phyloP scores from a whole-genome alignment of 2,329 filamentous ascomycete species.

The Alternaria alternata region DNA sequence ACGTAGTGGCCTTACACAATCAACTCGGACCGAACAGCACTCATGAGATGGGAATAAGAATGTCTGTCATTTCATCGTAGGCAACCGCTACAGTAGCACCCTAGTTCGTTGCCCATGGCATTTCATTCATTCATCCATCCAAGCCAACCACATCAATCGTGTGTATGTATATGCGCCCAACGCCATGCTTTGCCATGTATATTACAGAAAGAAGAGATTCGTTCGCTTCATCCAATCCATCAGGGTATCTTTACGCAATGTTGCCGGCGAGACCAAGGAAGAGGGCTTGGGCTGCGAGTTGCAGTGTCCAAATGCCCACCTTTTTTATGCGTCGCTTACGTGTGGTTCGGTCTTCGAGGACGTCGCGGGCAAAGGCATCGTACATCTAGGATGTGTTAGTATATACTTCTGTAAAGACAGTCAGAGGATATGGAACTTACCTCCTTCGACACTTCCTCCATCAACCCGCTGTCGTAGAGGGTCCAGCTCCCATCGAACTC shows the following conservation, averaged over 20 bases:
- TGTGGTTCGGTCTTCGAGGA: slow-evolving; percentile 88
- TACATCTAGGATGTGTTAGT: slow-evolving; percentile 69
- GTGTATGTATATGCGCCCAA: slow-evolving; percentile 13
- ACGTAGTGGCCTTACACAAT: neutral
- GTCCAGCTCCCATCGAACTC: slow-evolving; percentile 98
- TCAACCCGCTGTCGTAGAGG: slow-evolving; percentile 88
- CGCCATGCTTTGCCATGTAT: slow-evolving; percentile 21
- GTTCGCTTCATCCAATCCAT: slow-evolving; percentile 2
- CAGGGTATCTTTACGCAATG: slow-evolving; percentile 56
- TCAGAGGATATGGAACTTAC: slow-evolving; percentile 45
- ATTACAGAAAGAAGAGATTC: slow-evolving; percentile 24
- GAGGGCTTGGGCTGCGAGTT: slow-evolving; percentile 88
- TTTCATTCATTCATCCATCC: neutral
- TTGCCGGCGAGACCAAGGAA: slow-evolving; percentile 96
- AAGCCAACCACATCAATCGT: neutral
- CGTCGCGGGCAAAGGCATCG: slow-evolving; percentile 89
- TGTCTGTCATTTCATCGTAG: slow-evolving; percentile 14
- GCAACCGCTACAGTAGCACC: neutral
- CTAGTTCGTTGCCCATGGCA: neutral
- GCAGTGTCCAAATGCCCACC: slow-evolving; percentile 95
- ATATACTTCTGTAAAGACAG: neutral
- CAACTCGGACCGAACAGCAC: neutral
- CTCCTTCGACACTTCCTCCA: slow-evolving; percentile 92
- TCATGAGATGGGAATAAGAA: neutral
- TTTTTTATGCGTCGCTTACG: slow-evolving; percentile 89